These are phyloP conservation scores for Aquanectria penicillioides DNA, from an alignment of 2,329 filamentous ascomycete species.

Conservation along the genomic window DNA sequence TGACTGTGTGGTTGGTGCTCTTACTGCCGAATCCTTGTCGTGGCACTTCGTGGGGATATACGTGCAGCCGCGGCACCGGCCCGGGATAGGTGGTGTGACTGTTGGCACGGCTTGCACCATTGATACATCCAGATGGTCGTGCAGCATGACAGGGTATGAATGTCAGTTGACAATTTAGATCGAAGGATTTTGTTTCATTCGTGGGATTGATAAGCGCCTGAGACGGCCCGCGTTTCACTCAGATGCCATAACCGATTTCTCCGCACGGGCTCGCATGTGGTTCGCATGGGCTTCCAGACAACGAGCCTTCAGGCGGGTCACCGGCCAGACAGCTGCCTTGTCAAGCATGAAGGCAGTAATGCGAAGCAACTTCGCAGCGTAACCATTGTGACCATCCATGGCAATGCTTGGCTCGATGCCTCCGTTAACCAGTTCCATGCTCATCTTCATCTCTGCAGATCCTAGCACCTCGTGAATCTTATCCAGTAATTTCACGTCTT, in stretches of 20 bases:
- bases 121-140: no score
- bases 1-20: no score
- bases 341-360: conserved; percentile 89
- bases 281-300: conserved; percentile 66
- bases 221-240: conserved; percentile 42
- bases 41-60: not conserved
- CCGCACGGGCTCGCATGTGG: conserved; percentile 61
- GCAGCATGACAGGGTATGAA: no score
- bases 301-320: conserved; percentile 64
- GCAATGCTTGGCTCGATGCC: conserved; percentile 63
- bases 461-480: conserved; percentile 84
- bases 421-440: conserved; percentile 59
- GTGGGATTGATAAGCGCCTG: conserved; percentile 1
- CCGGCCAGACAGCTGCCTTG: conserved; percentile 90
- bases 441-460: conserved; percentile 83
- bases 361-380: conserved; percentile 84
- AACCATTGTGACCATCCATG: conserved; percentile 74
- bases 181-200: not conserved
- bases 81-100: not conserved
- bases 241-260: conserved; percentile 59
- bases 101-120: no score
- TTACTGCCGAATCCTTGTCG: conserved; percentile 1
- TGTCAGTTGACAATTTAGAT: not conserved
- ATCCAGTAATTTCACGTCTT: conserved; percentile 84
- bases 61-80: not conserved